Evolutionary conservation across 176 grass and related monocot species (phyloP).

Genomic region (Juncus inflexus): DNA sequence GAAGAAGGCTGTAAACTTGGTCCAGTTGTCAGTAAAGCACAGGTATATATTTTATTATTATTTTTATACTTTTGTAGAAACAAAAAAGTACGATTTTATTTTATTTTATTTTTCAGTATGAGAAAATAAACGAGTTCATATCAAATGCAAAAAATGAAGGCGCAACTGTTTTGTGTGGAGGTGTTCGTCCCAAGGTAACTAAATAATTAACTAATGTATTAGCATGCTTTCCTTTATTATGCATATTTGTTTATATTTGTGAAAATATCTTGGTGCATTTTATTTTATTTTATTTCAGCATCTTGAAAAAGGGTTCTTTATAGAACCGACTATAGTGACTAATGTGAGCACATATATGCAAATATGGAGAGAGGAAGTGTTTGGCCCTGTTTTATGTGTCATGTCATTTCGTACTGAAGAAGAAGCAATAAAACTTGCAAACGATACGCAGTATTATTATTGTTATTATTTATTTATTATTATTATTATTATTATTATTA

Average conservation of each 20-base stretch:
- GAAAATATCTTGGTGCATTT: neutral
- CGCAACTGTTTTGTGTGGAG: slow-evolving; percentile 82
- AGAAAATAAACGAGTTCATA: slow-evolving; percentile 79
- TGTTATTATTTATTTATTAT: no score
- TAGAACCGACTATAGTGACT: slow-evolving; percentile 85
- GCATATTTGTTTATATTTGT: no score
- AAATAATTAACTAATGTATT: no score
- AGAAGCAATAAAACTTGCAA: slow-evolving; percentile 89
- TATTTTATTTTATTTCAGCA: slow-evolving; percentile 37
- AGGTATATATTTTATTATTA: slow-evolving; percentile 47
- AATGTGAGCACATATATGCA: slow-evolving; percentile 91
- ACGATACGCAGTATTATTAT: slow-evolving; percentile 93
- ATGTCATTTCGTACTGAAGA: slow-evolving; percentile 81
- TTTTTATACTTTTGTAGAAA: no score
- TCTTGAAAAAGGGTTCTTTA: slow-evolving; percentile 83
- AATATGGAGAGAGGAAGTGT: slow-evolving; percentile 98
- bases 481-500: no score
- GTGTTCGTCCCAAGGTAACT: slow-evolving; percentile 71
- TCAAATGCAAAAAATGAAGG: slow-evolving; percentile 73
- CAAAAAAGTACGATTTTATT: no score
- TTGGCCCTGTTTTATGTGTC: slow-evolving; percentile 87
- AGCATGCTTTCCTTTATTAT: no score
- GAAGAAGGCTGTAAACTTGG: slow-evolving; percentile 97
- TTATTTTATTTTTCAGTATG: slow-evolving; percentile 71
- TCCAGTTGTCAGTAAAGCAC: slow-evolving; percentile 79